These are phyloP conservation scores for Spinellus fusiger DNA, from an alignment of 192 early-diverging fungal species.

Conservation along the genomic window DNA sequence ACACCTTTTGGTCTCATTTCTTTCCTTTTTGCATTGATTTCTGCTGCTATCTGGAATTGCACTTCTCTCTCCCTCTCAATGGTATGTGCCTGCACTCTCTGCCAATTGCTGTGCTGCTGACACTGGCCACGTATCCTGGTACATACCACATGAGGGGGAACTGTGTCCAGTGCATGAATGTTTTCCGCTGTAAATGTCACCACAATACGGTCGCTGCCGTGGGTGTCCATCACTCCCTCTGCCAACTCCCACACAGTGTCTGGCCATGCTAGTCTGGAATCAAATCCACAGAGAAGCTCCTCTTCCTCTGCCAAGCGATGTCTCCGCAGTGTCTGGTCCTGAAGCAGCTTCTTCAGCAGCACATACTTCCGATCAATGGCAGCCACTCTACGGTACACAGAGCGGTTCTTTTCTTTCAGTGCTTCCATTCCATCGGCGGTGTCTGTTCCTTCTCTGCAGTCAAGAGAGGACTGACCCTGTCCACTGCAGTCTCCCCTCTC, in stretches of 20 bases:
- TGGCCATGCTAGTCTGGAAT: constrained; percentile 39
- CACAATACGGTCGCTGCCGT: constrained; percentile 9
- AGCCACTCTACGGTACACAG: background rate
- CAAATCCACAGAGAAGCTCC: constrained; percentile 40
- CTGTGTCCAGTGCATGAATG: constrained; percentile 1
- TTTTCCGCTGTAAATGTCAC: constrained; percentile 9
- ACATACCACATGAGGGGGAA: constrained; percentile 23
- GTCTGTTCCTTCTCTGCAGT: no score
- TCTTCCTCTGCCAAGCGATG: constrained; percentile 24
- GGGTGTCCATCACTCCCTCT: constrained; percentile 18
- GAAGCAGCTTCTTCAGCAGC: constrained; percentile 11
- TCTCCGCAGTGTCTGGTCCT: constrained; percentile 4
- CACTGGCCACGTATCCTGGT: constrained; percentile 29
- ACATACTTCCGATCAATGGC: constrained; percentile 5
- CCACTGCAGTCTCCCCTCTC: no score
- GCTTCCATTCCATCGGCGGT: constrained; percentile 24
- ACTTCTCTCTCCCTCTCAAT: constrained; percentile 40
- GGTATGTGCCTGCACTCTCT: constrained; percentile 34
- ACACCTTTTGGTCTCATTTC: constrained; percentile 31
- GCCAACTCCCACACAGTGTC: constrained; percentile 16
- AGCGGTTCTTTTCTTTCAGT: constrained; percentile 34
- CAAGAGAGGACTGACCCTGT: no score
- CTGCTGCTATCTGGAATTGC: background rate
- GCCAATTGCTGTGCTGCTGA: constrained; percentile 43
- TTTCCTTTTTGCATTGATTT: constrained; percentile 24